These are phyloP conservation scores for Salicornia ramosissima DNA, from an alignment of 148 eudicot species.

Conservation along the genomic window DNA sequence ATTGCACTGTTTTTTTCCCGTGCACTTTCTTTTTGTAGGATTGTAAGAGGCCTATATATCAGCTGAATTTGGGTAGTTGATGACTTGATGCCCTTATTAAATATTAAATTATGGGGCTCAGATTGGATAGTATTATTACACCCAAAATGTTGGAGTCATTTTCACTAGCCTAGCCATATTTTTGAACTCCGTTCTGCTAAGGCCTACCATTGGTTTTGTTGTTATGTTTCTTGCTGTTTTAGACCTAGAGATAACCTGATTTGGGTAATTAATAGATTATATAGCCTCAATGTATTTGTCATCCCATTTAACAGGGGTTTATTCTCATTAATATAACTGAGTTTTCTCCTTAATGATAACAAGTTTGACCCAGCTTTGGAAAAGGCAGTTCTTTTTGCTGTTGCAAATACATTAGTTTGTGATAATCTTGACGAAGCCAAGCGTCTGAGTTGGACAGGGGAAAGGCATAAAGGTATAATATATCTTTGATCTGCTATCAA, in stretches of 20 bases:
- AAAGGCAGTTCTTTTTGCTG: constrained; percentile 90
- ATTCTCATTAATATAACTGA: not conserved
- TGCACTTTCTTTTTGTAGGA: not conserved
- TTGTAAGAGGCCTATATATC: not conserved
- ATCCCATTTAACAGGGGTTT: not conserved
- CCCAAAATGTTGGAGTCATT: not conserved
- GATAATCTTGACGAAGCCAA: constrained; percentile 90
- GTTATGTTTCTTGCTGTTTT: not conserved
- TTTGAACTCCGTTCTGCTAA: not conserved
- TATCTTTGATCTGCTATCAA: not conserved
- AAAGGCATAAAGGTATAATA: constrained; percentile 73
- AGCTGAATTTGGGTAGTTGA: not conserved
- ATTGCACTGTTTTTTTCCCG: not conserved
- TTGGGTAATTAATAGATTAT: not conserved
- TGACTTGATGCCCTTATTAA: not conserved
- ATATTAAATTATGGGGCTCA: not conserved
- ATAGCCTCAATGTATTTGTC: not conserved
- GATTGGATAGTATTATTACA: not conserved
- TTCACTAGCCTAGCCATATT: not conserved
- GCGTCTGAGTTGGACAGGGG: constrained; percentile 88
- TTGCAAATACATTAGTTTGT: constrained; percentile 94
- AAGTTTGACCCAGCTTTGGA: constrained; percentile 84
- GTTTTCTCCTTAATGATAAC: constrained; percentile 52
- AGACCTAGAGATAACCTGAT: not conserved
- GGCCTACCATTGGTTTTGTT: not conserved